These are phyloP conservation scores for Hansenula anomala DNA, from an alignment of 1,139 yeast species.

Conservation along the genomic window DNA sequence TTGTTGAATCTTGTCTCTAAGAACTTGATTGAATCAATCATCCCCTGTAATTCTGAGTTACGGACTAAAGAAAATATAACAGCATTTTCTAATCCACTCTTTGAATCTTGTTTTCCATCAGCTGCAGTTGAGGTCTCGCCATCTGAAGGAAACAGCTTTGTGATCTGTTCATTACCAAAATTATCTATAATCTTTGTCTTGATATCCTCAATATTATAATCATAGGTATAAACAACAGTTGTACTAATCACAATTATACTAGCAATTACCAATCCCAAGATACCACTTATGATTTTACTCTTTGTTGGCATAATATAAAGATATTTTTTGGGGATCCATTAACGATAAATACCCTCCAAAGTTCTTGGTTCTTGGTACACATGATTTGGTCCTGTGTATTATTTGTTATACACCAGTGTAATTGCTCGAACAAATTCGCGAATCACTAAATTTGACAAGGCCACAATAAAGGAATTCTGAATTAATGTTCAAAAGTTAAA, in stretches of 20 bases:
- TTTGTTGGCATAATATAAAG: neutral
- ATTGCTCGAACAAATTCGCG: too few relatives aligned
- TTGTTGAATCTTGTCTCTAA: conserved; percentile 67
- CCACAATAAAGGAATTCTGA: too few relatives aligned
- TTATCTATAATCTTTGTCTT: neutral
- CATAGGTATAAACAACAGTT: neutral
- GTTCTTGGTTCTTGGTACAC: too few relatives aligned
- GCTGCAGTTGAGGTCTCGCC: too few relatives aligned
- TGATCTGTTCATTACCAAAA: neutral
- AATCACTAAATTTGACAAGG: too few relatives aligned
- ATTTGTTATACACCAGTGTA: too few relatives aligned
- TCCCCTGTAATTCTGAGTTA: conserved; percentile 42
- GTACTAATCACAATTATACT: neutral
- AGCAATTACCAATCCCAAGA: neutral
- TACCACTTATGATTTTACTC: neutral
- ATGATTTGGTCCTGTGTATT: too few relatives aligned
- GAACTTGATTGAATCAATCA: conserved; percentile 42
- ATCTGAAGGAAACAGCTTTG: too few relatives aligned
- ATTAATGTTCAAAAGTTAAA: too few relatives aligned
- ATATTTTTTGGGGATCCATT: too few relatives aligned
- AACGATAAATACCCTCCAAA: too few relatives aligned
- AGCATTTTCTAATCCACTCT: conserved; percentile 1
- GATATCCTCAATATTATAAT: neutral
- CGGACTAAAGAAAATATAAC: conserved; percentile 3
- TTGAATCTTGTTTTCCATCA: neutral